Evolutionary conservation across 371 early-diverging fungal genomes (phyloP).

Genomic region (Dinochytrium kinnereticum): DNA sequence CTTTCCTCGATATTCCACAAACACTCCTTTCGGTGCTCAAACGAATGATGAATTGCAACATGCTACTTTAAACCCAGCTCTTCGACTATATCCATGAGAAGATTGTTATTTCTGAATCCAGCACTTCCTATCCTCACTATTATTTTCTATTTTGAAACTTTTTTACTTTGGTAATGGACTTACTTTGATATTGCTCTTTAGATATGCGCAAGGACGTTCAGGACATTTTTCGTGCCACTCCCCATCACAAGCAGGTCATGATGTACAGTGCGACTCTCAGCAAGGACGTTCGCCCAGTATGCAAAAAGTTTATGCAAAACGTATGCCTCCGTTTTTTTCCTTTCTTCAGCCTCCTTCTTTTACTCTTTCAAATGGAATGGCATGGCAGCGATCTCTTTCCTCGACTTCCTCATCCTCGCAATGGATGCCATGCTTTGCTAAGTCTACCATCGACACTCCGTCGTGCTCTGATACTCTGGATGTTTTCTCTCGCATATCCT

Average conservation of each 20-base stretch:
- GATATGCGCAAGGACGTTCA: constrained; percentile 98
- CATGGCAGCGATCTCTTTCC: too few species aligned
- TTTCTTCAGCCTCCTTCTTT: background rate
- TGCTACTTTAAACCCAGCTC: constrained; percentile 64
- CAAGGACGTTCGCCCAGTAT: constrained; percentile 90
- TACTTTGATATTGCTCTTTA: constrained; percentile 37
- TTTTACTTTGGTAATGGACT: background rate
- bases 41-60: background rate
- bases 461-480: too few species aligned
- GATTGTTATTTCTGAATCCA: background rate
- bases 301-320: constrained; percentile 97
- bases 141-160: constrained; percentile 18
- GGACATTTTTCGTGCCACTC: constrained; percentile 92
- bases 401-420: too few species aligned
- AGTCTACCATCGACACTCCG: too few species aligned
- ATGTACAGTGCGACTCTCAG: constrained; percentile 97
- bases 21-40: background rate
- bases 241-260: constrained; percentile 97
- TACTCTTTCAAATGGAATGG: background rate
- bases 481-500: too few species aligned
- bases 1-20: background rate
- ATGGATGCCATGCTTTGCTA: too few species aligned
- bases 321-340: constrained; percentile 43
- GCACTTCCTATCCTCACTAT: background rate
- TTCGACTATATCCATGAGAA: constrained; percentile 42